phyloP scores from a whole-genome alignment of 225 moss, liverwort and hornwort species.

The Pseudisothecium myosuroides region DNA sequence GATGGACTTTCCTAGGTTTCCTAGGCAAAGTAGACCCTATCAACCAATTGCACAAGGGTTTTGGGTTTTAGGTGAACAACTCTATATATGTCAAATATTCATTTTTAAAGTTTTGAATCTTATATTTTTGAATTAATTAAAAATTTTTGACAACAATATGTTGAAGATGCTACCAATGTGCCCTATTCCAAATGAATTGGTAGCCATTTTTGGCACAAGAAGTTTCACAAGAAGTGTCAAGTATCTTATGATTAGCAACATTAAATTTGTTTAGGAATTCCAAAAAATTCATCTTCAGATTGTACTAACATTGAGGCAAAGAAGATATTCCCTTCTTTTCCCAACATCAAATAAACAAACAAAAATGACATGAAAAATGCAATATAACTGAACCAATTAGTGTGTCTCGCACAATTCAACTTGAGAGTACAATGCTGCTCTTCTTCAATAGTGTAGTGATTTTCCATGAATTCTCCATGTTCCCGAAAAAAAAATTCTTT shows the following conservation, averaged over 20 bases:
- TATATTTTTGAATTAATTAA: too few relatives aligned
- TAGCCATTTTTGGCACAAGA: not conserved
- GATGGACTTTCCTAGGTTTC: not conserved
- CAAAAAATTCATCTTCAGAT: not conserved
- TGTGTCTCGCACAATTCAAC: accelerated
- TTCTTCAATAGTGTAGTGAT: not conserved
- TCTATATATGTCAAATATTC: too few relatives aligned
- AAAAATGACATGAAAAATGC: not conserved
- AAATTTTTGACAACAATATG: not conserved
- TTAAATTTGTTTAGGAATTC: not conserved
- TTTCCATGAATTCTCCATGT: not conserved
- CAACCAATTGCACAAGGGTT: too few relatives aligned
- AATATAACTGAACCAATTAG: not conserved
- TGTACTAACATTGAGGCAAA: not conserved
- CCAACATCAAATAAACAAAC: not conserved
- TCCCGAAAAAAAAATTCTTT: not conserved
- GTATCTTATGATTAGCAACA: not conserved
- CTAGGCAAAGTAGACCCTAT: not conserved
- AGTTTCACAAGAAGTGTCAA: not conserved
- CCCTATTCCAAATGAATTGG: not conserved
- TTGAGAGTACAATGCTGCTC: not conserved
- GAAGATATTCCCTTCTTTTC: not conserved
- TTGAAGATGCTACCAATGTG: too few relatives aligned
- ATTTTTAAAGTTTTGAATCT: too few relatives aligned
- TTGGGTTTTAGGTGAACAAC: not conserved